Conservation (phyloP, 2,329 filamentous ascomycete genomes). For the Verruconis gallopava region DNA sequence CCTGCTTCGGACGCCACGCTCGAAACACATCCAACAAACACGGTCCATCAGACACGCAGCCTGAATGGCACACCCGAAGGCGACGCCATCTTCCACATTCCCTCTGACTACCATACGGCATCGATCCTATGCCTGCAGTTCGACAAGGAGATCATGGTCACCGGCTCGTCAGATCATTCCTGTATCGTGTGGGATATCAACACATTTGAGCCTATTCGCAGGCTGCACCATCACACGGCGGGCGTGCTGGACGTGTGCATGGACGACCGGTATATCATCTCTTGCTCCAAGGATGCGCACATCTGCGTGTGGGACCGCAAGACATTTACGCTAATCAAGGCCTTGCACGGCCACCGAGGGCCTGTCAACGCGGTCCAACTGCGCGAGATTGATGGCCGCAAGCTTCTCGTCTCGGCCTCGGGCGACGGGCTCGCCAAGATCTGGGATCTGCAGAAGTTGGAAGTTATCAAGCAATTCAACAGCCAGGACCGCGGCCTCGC, state of each 20-base stretch:
- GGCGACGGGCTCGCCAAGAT: slow-evolving; percentile 89
- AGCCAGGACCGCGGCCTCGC: slow-evolving; percentile 89
- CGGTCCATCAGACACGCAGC: slow-evolving; percentile 23
- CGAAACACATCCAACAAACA: slow-evolving; percentile 29
- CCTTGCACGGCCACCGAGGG: slow-evolving; percentile 72
- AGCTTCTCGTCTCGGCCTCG: slow-evolving; percentile 83
- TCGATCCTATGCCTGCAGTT: slow-evolving; percentile 94
- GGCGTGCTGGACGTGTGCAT: slow-evolving; percentile 92
- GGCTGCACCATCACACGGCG: slow-evolving; percentile 65
- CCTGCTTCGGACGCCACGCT: slow-evolving; percentile 34
- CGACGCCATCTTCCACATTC: slow-evolving; percentile 33
- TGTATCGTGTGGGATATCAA: slow-evolving; percentile 78
- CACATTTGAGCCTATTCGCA: slow-evolving; percentile 66
- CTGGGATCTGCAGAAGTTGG: slow-evolving; percentile 85
- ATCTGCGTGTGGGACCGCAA: slow-evolving; percentile 90
- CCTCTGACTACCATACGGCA: slow-evolving; percentile 60
- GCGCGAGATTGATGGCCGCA: slow-evolving; percentile 45
- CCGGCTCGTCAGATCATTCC: slow-evolving; percentile 81
- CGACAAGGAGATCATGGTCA: slow-evolving; percentile 84
- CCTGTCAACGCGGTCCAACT: slow-evolving; percentile 96
- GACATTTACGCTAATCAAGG: slow-evolving; percentile 62
- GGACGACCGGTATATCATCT: slow-evolving; percentile 83
- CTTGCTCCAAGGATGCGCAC: slow-evolving; percentile 88
- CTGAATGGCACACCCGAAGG: slow-evolving; percentile 34
- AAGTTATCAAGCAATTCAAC: slow-evolving; percentile 77